Percentiles rank a stretch among this genome's conserved stretches.
These are phyloP conservation scores for Poterioochromonas sp. DNA, from an alignment of 352 stramenopile species.

Conservation along the genomic window DNA sequence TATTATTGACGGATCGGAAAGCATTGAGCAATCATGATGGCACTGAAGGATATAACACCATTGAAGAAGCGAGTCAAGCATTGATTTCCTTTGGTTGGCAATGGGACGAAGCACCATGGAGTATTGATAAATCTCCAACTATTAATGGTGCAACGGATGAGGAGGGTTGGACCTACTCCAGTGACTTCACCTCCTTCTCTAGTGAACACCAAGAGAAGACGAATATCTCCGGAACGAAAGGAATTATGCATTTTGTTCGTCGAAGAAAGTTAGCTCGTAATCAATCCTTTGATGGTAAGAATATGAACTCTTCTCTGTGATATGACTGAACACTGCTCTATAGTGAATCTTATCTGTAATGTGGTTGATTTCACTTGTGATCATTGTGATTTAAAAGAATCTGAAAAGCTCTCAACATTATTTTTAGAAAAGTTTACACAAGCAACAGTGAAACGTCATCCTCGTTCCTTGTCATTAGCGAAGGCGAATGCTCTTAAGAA, in stretches of 20 bases:
- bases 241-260: slow-evolving; percentile 12
- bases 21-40: not conserved
- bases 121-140: not conserved
- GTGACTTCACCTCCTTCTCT: not conserved
- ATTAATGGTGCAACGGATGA: no score
- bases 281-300: slow-evolving; percentile 10
- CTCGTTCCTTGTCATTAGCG: not conserved
- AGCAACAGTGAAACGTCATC: not conserved
- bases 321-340: not conserved
- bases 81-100: no score
- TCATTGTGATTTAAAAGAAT: not conserved
- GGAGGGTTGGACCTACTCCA: not conserved
- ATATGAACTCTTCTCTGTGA: not conserved
- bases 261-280: not conserved
- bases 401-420: not conserved
- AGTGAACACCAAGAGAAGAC: not conserved
- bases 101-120: not conserved
- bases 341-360: not conserved
- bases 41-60: not conserved
- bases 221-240: not conserved
- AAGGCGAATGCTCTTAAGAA: not conserved
- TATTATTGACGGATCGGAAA: slow-evolving; percentile 11
- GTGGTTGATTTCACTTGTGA: not conserved
- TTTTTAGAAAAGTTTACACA: not conserved
- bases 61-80: not conserved